Evolutionary conservation across 1,284 basidiomycete species (phyloP), one percentile per base, ranked within the genome.

Genomic region (Puccinia polysora): DNA sequence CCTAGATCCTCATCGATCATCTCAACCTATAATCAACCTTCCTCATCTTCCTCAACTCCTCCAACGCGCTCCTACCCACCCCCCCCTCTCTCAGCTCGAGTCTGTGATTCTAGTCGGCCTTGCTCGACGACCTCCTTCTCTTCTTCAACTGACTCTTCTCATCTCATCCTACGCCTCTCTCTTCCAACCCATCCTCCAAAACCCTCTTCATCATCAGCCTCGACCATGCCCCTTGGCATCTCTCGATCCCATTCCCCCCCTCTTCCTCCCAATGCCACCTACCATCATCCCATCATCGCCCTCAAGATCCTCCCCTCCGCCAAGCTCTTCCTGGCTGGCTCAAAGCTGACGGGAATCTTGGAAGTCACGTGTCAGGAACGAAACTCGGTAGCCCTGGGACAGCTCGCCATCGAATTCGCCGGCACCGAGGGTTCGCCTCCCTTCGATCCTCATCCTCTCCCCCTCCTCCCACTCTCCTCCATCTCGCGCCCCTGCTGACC

Each of bases 181-280:
- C n/a, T n/a, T n/a, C n/a, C n/a, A n/a, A 43, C 40, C 40, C 8
- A 43, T 43, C 18, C 8, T 43, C 18, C 18, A 43, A 8, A 8
- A 8, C 40, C 40, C 40, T 18, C 40, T 43, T 43, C 18, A 8
- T 43, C 40, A 8, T 8, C 40, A 43, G 40, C 40, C 40, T 43
- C 40, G 18, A 53, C 28, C 49, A 65, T 65, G 63, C 20, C 49
- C 40, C 14, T 25, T 15, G 47, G 23, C 34, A 60, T n/a, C n/a
- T n/a, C 40, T 20, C 38, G 68, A 18, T 71, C 68, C 32, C 70
- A 72, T 40, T 72, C 70, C 2, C 70, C 70, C 15, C 70, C 70
- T 25, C 62, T 72, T 8, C 70, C 70, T 12, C 70, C 70, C 20
- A 72, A 72, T 50, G 70, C 70, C 10, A 49, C 70, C 30, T 72